Base-by-base conservation (phyloP, 73 alveolate genomes). In the Paramecium pentaurelia region DNA sequence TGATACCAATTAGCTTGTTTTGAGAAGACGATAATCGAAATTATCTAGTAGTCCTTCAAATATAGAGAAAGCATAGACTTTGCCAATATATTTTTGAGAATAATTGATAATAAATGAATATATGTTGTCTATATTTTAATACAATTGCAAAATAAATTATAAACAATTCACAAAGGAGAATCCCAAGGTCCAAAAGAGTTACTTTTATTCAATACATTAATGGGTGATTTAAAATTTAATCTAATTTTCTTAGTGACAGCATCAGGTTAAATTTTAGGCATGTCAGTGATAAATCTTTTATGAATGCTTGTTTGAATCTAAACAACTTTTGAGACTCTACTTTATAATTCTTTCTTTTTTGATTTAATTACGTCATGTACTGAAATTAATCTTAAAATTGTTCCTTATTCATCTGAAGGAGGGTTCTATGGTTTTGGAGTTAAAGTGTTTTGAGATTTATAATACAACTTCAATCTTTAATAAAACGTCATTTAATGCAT, bases 141-240 rank as follows among this genome's bases (percentile, higher is more conserved):
- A 54, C 6, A 54, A 54, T 18, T 54, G 34, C 70, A 54, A 54
- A 54, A 18, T 64, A 32, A 11, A 28, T 14, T 28, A 28, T 64
- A 12, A 28, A 64, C 30, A 64, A 32, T 12, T 64, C 84, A 64
- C 0, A 32, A 32, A 64, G 47, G 84, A 32, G 84, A 64, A 64
- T 64, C 84, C 84, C 84, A 64, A 64, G 84, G 84, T 1, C 84
- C 84, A 64, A 64, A 64, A 64, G 84, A 64, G 28, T 64, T 64
- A 28, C 51, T 64, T 34, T 34, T 64, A 64, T 32, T 64, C 70
- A 54, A 54, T 2, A 64, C 47, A 64, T 64, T 28, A 2, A 64
- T 64, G 9, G 84, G 25, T 64, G 47, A 64, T 28, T 64, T 64
- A 32, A 64, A 64, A 64, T 64, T 64, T 12, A 64, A 28, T 28